Evolutionary conservation across 2,329 filamentous ascomycete genomes (phyloP).

Genomic region (Ophiostoma tasmaniense): DNA sequence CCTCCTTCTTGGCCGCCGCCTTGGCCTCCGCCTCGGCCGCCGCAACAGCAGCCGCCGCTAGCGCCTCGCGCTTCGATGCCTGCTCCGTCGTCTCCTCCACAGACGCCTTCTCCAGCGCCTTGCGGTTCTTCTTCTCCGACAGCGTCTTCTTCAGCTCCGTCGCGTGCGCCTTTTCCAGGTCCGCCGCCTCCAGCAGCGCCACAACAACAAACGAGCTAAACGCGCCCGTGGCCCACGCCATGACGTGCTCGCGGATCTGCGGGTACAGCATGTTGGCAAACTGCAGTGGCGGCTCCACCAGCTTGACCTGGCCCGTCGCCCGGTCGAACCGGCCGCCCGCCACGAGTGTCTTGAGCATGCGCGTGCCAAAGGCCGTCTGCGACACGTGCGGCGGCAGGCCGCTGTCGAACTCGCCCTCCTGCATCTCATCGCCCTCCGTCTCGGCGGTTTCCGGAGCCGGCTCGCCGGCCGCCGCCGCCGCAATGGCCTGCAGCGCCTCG

Average conservation of each 20-base stretch:
- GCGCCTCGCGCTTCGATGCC: constrained; percentile 34
- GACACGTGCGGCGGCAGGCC: constrained; percentile 46
- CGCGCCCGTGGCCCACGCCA: constrained; percentile 72
- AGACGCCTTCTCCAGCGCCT: constrained; percentile 59
- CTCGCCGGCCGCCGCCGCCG: constrained; percentile 53
- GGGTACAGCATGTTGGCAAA: constrained; percentile 80
- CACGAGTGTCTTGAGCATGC: constrained; percentile 85
- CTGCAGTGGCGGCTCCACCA: constrained; percentile 64
- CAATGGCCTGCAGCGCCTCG: constrained; percentile 62
- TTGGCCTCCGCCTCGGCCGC: constrained; percentile 40
- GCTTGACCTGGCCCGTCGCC: constrained; percentile 58
- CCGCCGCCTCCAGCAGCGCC: constrained; percentile 63
- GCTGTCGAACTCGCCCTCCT: constrained; percentile 10
- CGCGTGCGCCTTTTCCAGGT: constrained; percentile 61
- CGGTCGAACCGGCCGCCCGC: constrained; percentile 82
- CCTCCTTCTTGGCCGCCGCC: constrained; percentile 37
- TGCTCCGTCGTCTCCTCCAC: constrained; percentile 48
- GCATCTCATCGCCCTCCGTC: constrained; percentile 28
- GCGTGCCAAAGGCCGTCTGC: constrained; percentile 55
- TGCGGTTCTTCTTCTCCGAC: constrained; percentile 66
- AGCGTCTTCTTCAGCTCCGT: constrained; percentile 60
- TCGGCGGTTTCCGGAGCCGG: constrained; percentile 33
- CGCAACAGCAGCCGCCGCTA: constrained; percentile 32
- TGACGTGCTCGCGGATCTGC: constrained; percentile 62
- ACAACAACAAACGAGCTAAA: constrained; percentile 81